A percentile compares a stretch with the other conserved stretches of the same genome.
Evolutionary conservation across 805 yeast genomes (phyloP).

Genomic region (Candida patagonica): DNA sequence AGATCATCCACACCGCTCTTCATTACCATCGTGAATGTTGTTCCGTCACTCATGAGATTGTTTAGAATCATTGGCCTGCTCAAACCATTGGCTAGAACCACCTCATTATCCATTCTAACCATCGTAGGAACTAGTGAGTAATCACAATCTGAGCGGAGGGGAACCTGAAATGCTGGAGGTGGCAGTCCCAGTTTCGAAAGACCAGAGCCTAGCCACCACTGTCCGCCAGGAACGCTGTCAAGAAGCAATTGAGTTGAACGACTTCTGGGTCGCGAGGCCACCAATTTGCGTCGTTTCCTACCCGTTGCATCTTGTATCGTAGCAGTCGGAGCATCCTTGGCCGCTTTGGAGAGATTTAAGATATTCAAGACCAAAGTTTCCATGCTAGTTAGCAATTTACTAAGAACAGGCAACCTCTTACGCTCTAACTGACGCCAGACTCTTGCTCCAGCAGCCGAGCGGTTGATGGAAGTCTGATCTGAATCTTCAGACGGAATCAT

Average conservation of each 20-base stretch:
- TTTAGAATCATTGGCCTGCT: conserved; percentile 77
- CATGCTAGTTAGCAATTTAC: background rate
- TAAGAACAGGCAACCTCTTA: conserved; percentile 3
- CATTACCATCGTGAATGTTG: conserved; percentile 47
- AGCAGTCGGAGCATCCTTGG: background rate
- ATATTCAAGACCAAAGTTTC: background rate
- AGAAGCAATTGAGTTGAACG: conserved; percentile 10
- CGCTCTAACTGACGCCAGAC: conserved; percentile 9
- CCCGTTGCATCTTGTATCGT: background rate
- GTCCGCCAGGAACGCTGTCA: conserved; percentile 27
- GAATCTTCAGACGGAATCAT: conserved; percentile 3
- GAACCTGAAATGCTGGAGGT: conserved; percentile 50
- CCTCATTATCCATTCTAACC: conserved; percentile 32
- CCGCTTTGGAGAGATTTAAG: background rate
- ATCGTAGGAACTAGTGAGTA: conserved; percentile 44
- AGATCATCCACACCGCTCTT: conserved; percentile 89
- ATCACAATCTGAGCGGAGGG: conserved; percentile 34
- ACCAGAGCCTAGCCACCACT: conserved; percentile 45
- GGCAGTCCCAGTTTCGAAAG: conserved; percentile 43
- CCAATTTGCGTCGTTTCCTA: background rate
- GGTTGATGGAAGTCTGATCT: conserved; percentile 2
- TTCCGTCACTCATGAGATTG: conserved; percentile 50
- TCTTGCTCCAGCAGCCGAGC: conserved; percentile 11
- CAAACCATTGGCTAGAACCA: conserved; percentile 74
- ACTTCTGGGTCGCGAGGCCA: background rate